Base-by-base conservation (phyloP, 805 yeast species). In the Metschnikowia koreensis region DNA sequence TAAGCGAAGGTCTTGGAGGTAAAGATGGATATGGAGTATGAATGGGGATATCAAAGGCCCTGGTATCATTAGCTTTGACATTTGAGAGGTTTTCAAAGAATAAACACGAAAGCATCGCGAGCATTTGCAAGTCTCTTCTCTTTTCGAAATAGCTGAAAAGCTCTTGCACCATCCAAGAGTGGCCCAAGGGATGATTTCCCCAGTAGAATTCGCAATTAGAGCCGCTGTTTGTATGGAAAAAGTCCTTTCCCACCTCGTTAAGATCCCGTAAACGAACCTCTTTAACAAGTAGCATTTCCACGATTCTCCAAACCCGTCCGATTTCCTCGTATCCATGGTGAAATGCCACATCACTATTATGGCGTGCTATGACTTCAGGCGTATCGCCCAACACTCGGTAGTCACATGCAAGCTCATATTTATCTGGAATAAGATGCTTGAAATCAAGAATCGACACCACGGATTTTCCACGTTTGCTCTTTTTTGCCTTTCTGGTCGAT, bases 81-180 rank as follows among this genome's bases (percentile, higher is more conserved):
- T 49, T 56, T 11, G 47, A 38, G 7, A 39, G 49, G 58, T 75
- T 78, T 60, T 75, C 87, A 60, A 73, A 76, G 51, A 88, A 68
- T 5, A 89, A 76, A 67, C 96, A 89, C 3, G 93, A 81, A 57
- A 91, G 67, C 90, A 89, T 87, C 0, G 96, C 97, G 26, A 92
- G 71, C 96, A 93, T 89, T 66, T 93, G 97, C 28, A 89, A 68
- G 61, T 93, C 86, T 1, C 84, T 82, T 40, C 74, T 62, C 34
- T 61, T 68, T 59, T 86, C 94, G 63, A 84, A 90, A 59, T 85
- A 84, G 1, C 66, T 62, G 61, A 92, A 74, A 38, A 90, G 71
- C 53, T 82, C 81, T 27, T 75, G 75, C 0, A 89, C 75, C 22
- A 89, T 70, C 87, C 89, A 81, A 11, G 75, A 59, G 38, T 83